phyloP scores from a whole-genome alignment of 1,284 basidiomycete species.

The Puccinia horiana region DNA sequence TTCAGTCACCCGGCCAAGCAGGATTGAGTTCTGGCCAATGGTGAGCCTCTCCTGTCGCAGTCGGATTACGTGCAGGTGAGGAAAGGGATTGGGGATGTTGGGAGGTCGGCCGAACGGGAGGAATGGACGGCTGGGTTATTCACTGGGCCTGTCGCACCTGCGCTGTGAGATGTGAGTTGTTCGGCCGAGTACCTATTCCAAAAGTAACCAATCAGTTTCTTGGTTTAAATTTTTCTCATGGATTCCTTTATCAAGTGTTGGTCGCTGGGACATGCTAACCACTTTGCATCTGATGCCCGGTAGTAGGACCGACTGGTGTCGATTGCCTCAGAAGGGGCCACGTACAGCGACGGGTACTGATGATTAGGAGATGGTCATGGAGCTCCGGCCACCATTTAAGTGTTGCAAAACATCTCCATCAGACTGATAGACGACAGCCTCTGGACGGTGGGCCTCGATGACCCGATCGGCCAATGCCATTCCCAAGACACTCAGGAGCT shows the following conservation, averaged over 20 bases:
- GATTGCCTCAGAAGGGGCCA: constrained; percentile 25
- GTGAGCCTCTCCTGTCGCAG: background rate
- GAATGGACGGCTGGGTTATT: constrained; percentile 4
- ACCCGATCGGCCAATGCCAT: constrained; percentile 77
- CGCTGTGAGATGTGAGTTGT: constrained; percentile 10
- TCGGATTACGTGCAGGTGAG: background rate
- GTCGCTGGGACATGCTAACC: background rate
- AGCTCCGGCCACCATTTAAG: background rate
- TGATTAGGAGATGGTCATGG: background rate
- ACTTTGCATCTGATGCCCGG: constrained; percentile 46
- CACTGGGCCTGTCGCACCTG: background rate
- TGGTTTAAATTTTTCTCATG: background rate
- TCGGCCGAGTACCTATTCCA: constrained; percentile 39
- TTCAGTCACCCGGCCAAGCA: constrained; percentile 23
- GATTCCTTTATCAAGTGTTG: background rate
- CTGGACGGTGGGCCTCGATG: constrained; percentile 56
- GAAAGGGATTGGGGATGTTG: background rate
- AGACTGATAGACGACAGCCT: constrained; percentile 54
- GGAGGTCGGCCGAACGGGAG: background rate
- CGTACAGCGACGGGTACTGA: constrained; percentile 21
- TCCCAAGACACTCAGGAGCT: constrained; percentile 85
- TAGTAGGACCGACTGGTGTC: constrained; percentile 48
- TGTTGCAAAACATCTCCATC: constrained; percentile 18
- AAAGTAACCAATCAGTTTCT: background rate
- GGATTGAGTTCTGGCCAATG: constrained; percentile 11